phyloP scores from a whole-genome alignment of 164 flowering plant species.

The Stephania yunnanensis region DNA sequence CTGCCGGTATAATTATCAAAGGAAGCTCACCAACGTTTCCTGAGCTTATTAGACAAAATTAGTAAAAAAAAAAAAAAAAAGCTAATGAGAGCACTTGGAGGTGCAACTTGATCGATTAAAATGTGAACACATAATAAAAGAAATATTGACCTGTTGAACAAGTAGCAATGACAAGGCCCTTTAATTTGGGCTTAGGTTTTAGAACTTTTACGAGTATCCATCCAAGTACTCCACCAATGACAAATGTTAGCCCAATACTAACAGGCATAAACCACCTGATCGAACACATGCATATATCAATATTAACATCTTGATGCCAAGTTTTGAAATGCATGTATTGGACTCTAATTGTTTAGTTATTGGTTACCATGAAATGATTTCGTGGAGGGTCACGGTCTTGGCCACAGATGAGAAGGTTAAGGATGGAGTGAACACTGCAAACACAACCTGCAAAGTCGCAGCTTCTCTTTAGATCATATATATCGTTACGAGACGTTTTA shows the following conservation, averaged over 20 bases:
- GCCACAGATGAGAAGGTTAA: constrained; percentile 76
- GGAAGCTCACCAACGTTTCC: constrained; percentile 86
- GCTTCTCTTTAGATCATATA: not conserved
- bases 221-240: constrained; percentile 73
- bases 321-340: no score
- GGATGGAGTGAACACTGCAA: constrained; percentile 72
- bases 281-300: not conserved
- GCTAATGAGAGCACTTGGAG: no score
- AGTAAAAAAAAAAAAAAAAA: not conserved
- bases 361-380: constrained; percentile 79
- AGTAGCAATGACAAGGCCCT: constrained; percentile 69
- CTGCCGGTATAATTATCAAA: constrained; percentile 78
- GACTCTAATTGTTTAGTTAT: no score
- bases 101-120: no score
- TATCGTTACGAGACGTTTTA: no score
- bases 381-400: constrained; percentile 66
- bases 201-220: constrained; percentile 73
- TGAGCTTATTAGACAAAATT: constrained; percentile 14
- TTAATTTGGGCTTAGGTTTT: constrained; percentile 61
- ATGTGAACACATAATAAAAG: not conserved
- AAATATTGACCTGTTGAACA: constrained; percentile 61
- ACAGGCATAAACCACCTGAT: constrained; percentile 98
- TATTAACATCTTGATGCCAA: no score
- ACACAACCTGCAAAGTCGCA: constrained; percentile 60
- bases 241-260: constrained; percentile 66